These are phyloP conservation scores for Populus deltoides DNA, from an alignment of 345 rosid genomes.

Conservation along the genomic window DNA sequence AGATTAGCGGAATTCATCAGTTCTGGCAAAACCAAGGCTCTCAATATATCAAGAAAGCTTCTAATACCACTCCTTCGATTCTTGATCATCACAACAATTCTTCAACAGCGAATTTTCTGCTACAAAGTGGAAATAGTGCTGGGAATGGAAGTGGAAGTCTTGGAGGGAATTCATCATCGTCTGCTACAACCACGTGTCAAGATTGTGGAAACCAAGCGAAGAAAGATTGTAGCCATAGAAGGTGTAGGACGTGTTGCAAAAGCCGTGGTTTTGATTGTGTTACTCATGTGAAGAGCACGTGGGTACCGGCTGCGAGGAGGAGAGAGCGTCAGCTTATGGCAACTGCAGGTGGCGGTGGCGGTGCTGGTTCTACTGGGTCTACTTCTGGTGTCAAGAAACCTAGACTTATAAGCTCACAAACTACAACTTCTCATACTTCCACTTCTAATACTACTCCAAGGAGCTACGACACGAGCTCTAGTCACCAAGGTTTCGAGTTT, in stretches of 20 bases:
- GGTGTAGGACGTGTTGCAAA: slow-evolving; percentile 95
- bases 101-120: slow-evolving; percentile 31
- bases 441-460: slow-evolving; percentile 85
- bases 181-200: slow-evolving; percentile 76
- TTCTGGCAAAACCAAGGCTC: slow-evolving; percentile 63
- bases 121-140: slow-evolving; percentile 25
- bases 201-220: slow-evolving; percentile 99
- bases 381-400: slow-evolving; percentile 84
- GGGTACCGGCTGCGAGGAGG: slow-evolving; percentile 91
- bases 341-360: slow-evolving; percentile 23
- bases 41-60: slow-evolving; percentile 23
- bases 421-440: slow-evolving; percentile 83
- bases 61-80: slow-evolving; percentile 29
- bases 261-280: slow-evolving; percentile 87
- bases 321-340: slow-evolving; percentile 80
- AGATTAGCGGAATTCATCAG: slow-evolving; percentile 51
- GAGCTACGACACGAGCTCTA: slow-evolving; percentile 88
- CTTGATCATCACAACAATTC: slow-evolving; percentile 34
- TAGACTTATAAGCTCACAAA: slow-evolving; percentile 59
- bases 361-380: slow-evolving; percentile 69
- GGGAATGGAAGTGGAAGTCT: slow-evolving; percentile 21
- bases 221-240: slow-evolving; percentile 77
- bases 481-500: slow-evolving; percentile 65
- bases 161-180: slow-evolving; percentile 32
- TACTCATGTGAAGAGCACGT: slow-evolving; percentile 97